A percentile compares a stretch with the other conserved stretches of the same genome.
Conservation (phyloP, 2,329 filamentous ascomycete genomes). For the Cadophora sp. region DNA sequence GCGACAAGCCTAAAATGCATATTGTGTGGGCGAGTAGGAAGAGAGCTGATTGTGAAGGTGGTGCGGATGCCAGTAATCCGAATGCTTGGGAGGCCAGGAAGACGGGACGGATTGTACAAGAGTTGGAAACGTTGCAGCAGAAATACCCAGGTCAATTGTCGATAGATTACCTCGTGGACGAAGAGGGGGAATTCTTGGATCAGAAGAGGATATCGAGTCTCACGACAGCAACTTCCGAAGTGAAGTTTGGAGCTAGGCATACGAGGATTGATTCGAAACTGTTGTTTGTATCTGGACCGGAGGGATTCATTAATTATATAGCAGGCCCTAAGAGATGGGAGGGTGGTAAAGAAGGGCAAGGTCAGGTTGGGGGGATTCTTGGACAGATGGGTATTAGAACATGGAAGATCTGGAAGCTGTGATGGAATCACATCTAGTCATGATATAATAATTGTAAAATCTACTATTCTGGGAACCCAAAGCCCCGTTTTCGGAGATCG, state of each 20-base stretch:
- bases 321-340: slow-evolving; percentile 82
- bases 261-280: slow-evolving; percentile 55
- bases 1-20: slow-evolving; percentile 57
- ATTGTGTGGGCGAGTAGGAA: slow-evolving; percentile 84
- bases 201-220: slow-evolving; percentile 54
- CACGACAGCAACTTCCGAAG: slow-evolving; percentile 33
- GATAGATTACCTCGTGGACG: slow-evolving; percentile 82
- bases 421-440: slow-evolving; percentile 16
- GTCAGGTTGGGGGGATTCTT: slow-evolving; percentile 73
- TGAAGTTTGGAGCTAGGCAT: slow-evolving; percentile 36
- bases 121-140: slow-evolving; percentile 68
- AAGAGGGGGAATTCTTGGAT: slow-evolving; percentile 74
- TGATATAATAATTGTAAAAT: not conserved
- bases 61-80: slow-evolving; percentile 2
- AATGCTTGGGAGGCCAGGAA: slow-evolving; percentile 25
- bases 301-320: slow-evolving; percentile 84
- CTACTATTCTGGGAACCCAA: too few species aligned
- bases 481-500: too few species aligned
- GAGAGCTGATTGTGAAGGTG: slow-evolving; percentile 70
- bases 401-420: slow-evolving; percentile 48
- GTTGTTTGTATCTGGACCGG: slow-evolving; percentile 87
- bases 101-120: slow-evolving; percentile 61
- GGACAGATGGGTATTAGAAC: slow-evolving; percentile 57
- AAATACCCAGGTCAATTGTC: slow-evolving; percentile 62
- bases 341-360: slow-evolving; percentile 76